phyloP scores from a whole-genome alignment of 495 filamentous ascomycete genomes.

The Evernia prunastri region DNA sequence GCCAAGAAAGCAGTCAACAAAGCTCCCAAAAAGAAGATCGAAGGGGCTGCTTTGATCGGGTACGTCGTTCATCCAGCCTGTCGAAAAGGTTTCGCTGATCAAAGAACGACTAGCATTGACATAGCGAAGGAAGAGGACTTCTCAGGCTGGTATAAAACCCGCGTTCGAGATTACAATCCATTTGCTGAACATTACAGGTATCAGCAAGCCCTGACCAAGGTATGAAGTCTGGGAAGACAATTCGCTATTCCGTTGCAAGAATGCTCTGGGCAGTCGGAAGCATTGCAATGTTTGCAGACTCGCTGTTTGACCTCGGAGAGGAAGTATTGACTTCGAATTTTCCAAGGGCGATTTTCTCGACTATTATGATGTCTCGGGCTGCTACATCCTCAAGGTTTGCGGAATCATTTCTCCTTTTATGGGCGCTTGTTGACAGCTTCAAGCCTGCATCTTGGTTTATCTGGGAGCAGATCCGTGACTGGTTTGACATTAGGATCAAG shows the following conservation, averaged over 20 bases:
- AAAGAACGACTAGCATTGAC: conserved; percentile 52
- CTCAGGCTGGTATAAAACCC: conserved; percentile 55
- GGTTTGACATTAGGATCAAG: conserved; percentile 84
- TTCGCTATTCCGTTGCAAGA: background rate
- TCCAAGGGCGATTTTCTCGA: conserved; percentile 75
- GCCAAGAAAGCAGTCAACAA: conserved; percentile 38
- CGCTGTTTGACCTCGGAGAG: background rate
- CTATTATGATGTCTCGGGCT: conserved; percentile 90
- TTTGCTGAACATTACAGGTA: conserved; percentile 39
- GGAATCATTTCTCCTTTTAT: background rate
- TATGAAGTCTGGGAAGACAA: background rate
- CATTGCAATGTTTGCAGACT: background rate
- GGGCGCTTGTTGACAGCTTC: background rate
- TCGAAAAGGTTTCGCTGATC: background rate
- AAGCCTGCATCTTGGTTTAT: conserved; percentile 79
- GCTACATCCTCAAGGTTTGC: conserved; percentile 64
- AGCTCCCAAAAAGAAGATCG: conserved; percentile 46
- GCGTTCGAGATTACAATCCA: too few species aligned
- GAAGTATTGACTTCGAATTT: background rate
- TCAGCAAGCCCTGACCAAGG: conserved; percentile 85
- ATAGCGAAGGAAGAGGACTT: conserved; percentile 80
- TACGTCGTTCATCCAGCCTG: conserved; percentile 35
- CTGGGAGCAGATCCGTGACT: conserved; percentile 87
- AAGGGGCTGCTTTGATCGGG: conserved; percentile 53
- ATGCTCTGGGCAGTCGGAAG: background rate